A percentile compares a stretch with the other conserved stretches of the same genome.
phyloP scores from a whole-genome alignment of 208 protist species.

The Trypanosoma scelopori region DNA sequence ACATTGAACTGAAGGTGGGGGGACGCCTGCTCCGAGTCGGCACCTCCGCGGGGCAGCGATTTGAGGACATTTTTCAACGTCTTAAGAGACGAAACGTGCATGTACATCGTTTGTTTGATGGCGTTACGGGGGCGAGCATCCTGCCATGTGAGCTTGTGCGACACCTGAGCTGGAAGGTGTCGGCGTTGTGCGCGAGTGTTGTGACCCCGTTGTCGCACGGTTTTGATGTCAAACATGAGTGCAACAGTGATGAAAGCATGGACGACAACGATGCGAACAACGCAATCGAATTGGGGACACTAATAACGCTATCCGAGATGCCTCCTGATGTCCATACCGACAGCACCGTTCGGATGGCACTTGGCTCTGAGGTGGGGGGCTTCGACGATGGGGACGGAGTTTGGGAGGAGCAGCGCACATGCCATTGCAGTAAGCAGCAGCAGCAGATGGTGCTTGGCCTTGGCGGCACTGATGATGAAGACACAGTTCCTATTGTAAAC shows the following conservation, averaged over 20 bases:
- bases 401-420: background rate
- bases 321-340: slow-evolving; percentile 4
- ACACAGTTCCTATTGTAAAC: slow-evolving; percentile 8
- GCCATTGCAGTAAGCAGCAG: slow-evolving; percentile 23
- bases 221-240: slow-evolving; percentile 5
- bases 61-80: slow-evolving; percentile 30
- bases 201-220: background rate
- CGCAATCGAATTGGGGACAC: background rate
- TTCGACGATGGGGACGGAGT: slow-evolving; percentile 7
- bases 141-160: slow-evolving; percentile 51
- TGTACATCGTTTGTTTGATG: slow-evolving; percentile 38
- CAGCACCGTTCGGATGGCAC: slow-evolving; percentile 12
- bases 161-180: slow-evolving; percentile 25
- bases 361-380: slow-evolving; percentile 6
- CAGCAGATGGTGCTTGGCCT: slow-evolving; percentile 50
- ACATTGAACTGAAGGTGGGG: slow-evolving; percentile 28
- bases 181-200: slow-evolving; percentile 21
- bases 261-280: background rate
- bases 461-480: slow-evolving; percentile 33
- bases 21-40: slow-evolving; percentile 26
- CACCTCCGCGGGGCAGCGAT: slow-evolving; percentile 15
- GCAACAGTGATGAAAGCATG: background rate
- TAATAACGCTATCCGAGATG: slow-evolving; percentile 16
- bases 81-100: slow-evolving; percentile 26
- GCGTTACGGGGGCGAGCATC: slow-evolving; percentile 46